Conservation (phyloP, 2,329 filamentous ascomycete species). For the Shiraia sp. region DNA sequence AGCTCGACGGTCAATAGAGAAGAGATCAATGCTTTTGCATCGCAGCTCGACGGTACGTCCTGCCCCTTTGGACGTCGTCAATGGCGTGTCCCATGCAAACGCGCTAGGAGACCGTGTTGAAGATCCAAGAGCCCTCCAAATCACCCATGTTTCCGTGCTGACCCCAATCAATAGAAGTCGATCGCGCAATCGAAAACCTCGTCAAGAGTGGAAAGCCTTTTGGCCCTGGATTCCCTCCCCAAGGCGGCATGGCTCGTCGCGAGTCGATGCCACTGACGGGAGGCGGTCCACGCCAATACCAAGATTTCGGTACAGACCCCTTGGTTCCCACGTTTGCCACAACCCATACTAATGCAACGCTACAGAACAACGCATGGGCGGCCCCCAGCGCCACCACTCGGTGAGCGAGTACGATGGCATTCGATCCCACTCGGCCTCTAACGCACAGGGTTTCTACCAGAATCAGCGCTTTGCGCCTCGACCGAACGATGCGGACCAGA, state of each 20-base stretch:
- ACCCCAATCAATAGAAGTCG: constrained; percentile 70
- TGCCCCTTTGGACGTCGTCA: not conserved
- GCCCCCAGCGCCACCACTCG: constrained; percentile 76
- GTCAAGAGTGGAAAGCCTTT: constrained; percentile 97
- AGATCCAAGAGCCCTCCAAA: not conserved
- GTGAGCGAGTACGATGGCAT: constrained; percentile 81
- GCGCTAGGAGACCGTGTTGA: constrained; percentile 3
- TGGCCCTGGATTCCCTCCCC: constrained; percentile 43
- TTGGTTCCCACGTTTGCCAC: constrained; percentile 8
- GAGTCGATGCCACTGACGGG: constrained; percentile 74
- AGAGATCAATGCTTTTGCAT: constrained; percentile 76
- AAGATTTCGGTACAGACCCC: constrained; percentile 67
- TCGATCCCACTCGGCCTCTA: constrained; percentile 72
- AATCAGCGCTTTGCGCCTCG: constrained; percentile 87
- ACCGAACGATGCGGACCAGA: constrained; percentile 92
- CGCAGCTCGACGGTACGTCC: constrained; percentile 85
- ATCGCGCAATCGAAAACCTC: constrained; percentile 92
- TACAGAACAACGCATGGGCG: constrained; percentile 68
- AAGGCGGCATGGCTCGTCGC: constrained; percentile 65
- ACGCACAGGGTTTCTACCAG: constrained; percentile 92
- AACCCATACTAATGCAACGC: constrained; percentile 16
- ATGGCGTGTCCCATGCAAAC: not conserved
- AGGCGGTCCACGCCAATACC: constrained; percentile 55
- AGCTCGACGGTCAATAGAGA: constrained; percentile 70
- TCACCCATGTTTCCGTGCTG: constrained; percentile 10